Evolutionary conservation across 768 basidiomycete species (phyloP).

Genomic region (Trametopsis cervina): DNA sequence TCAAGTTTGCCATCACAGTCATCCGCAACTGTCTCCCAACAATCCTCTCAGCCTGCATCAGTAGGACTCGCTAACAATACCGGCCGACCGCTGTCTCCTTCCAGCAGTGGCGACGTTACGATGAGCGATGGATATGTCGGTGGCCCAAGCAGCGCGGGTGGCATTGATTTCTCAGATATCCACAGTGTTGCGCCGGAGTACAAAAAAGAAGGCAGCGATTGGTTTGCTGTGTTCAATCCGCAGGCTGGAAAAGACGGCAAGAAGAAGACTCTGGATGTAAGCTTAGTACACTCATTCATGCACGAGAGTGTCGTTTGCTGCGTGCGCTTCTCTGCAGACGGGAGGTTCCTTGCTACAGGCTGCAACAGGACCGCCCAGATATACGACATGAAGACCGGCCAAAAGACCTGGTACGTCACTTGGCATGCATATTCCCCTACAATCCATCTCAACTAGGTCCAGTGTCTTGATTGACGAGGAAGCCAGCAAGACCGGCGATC

Average conservation of each 20-base stretch:
- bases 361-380: slow-evolving; percentile 96
- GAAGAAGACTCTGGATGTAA: slow-evolving; percentile 73
- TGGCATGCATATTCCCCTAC: slow-evolving; percentile 47
- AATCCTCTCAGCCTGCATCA: slow-evolving; percentile 1
- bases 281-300: slow-evolving; percentile 77
- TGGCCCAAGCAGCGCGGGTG: slow-evolving; percentile 10
- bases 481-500: slow-evolving; percentile 67
- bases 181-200: slow-evolving; percentile 43
- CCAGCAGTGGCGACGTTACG: slow-evolving; percentile 4
- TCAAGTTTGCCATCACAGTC: neutral
- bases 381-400: slow-evolving; percentile 84
- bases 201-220: slow-evolving; percentile 75
- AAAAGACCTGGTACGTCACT: slow-evolving; percentile 76
- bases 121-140: slow-evolving; percentile 10
- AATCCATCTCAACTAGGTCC: neutral
- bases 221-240: slow-evolving; percentile 86
- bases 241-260: slow-evolving; percentile 31
- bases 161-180: slow-evolving; percentile 24
- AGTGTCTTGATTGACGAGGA: slow-evolving; percentile 76
- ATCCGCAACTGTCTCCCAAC: neutral
- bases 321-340: slow-evolving; percentile 91
- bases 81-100: neutral
- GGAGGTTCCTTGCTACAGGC: slow-evolving; percentile 88
- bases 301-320: slow-evolving; percentile 91
- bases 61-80: neutral